A percentile compares a stretch with the other conserved stretches of the same genome.
phyloP scores from a whole-genome alignment of 805 yeast species.

The Tetrapisispora namnaoensis region DNA sequence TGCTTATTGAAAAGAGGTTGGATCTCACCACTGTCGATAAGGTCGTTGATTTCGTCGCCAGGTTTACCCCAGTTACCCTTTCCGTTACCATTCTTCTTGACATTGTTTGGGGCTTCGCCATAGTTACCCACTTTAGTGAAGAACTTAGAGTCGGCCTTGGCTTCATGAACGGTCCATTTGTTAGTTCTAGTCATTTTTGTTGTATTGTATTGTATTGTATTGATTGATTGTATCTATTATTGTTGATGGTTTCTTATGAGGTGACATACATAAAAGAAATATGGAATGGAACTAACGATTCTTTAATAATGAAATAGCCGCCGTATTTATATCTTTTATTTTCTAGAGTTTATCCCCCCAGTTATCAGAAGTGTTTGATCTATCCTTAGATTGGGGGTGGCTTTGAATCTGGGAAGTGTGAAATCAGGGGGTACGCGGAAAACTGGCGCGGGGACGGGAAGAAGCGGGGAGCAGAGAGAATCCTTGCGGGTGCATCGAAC shows the following conservation, averaged over 20 bases:
- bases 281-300: not conserved
- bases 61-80: constrained; percentile 79
- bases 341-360: not conserved
- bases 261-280: not conserved
- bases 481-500: no score
- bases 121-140: constrained; percentile 68
- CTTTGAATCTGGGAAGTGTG: no score
- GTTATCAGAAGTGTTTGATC: no score
- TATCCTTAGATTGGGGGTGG: no score
- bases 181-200: constrained; percentile 61
- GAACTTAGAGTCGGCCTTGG: constrained; percentile 52
- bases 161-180: constrained; percentile 62
- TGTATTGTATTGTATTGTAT: constrained; percentile 1
- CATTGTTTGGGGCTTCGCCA: constrained; percentile 62
- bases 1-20: constrained; percentile 36
- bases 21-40: constrained; percentile 50
- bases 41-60: constrained; percentile 55
- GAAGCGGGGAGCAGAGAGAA: no score
- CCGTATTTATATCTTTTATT: not conserved
- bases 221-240: not conserved
- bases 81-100: constrained; percentile 81
- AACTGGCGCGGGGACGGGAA: not conserved
- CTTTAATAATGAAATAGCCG: not conserved
- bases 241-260: not conserved
- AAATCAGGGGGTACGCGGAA: not conserved